Percentiles rank a stretch among this genome's conserved stretches.
Evolutionary conservation across 495 filamentous ascomycete genomes (phyloP).

Genomic region (Aspergillus carlsbadensis): DNA sequence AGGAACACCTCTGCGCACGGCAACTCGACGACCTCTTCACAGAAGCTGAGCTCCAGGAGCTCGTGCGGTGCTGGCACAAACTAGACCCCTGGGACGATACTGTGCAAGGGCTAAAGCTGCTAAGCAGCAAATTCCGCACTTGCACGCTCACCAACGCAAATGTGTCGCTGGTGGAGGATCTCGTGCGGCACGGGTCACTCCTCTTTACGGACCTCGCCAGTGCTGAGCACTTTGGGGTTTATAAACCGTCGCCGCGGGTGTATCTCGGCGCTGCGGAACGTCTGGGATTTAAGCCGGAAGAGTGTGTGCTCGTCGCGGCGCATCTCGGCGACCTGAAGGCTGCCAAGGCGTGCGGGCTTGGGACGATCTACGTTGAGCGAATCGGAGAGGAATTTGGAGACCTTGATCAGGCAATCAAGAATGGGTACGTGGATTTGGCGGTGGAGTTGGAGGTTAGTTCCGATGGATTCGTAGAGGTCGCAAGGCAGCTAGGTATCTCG

Average conservation of each 20-base stretch:
- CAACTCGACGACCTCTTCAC: conserved; percentile 57
- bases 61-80: conserved; percentile 67
- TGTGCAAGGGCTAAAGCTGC: conserved; percentile 48
- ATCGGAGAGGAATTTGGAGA: conserved; percentile 61
- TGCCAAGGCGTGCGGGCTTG: conserved; percentile 61
- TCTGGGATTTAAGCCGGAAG: conserved; percentile 53
- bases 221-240: conserved; percentile 70
- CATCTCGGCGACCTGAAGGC: conserved; percentile 69
- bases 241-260: conserved; percentile 69
- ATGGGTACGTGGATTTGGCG: conserved; percentile 54
- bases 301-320: conserved; percentile 78
- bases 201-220: conserved; percentile 62
- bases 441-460: conserved; percentile 17
- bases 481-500: conserved; percentile 29
- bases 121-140: conserved; percentile 57
- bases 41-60: conserved; percentile 52
- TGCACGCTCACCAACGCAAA: conserved; percentile 77
- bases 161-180: conserved; percentile 60
- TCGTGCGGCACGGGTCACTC: conserved; percentile 54
- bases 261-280: conserved; percentile 64
- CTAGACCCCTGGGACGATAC: conserved; percentile 71
- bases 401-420: conserved; percentile 48
- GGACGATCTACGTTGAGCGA: conserved; percentile 76
- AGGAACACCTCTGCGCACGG: conserved; percentile 53
- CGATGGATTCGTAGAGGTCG: conserved; percentile 34